Base-by-base conservation (phyloP, 2,329 filamentous ascomycete genomes). In the Hypomyces perniciosus region DNA sequence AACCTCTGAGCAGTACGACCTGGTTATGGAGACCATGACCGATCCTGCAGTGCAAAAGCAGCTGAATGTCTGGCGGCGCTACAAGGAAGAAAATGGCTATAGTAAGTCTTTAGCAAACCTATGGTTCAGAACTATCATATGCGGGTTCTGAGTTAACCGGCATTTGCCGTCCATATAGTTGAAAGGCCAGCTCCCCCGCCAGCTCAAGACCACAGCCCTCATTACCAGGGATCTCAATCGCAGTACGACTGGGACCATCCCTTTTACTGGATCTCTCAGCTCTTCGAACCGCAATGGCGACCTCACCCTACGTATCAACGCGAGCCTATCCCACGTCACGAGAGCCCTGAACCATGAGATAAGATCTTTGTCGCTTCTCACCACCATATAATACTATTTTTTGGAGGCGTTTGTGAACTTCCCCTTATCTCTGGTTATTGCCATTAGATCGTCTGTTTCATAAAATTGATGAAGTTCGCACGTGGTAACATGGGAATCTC, bases 241-340 rank as follows among this genome's bases (percentile, higher is more conserved):
- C 53, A 55, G 20, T 60, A 57, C 33, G 59, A 64, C 39, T 69
- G 67, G 66, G 72, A 76, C 13, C 61, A 74, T 13, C 67, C 73
- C 6, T 59, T 72, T 1, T 73, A 71, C 54, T 77, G 75, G 61
- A 64, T 74, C 8, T 67, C 70, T 6, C 72, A 75, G 48, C 72
- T 77, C 64, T 75, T 75, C 40, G 67, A 72, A 44, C 59, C 65
- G 2, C 54, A 63, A 4, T 77, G 74, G 74, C 46, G 50, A 5
- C 61, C 69, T 5, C 64, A 64, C 50, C 54, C 59, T 1, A 68
- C 62, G 0, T 68, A 67, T 45, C 54, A 61, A 35, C 51, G 59
- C 8, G 64, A 67, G 44, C 20, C 20, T 20, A 20, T 20, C 20
- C 20, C 20, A 20, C 20, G 20, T 20, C 20, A 20, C 20, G 20